Conservation (phyloP, 805 yeast species). For the Sugiyamaella americana region DNA sequence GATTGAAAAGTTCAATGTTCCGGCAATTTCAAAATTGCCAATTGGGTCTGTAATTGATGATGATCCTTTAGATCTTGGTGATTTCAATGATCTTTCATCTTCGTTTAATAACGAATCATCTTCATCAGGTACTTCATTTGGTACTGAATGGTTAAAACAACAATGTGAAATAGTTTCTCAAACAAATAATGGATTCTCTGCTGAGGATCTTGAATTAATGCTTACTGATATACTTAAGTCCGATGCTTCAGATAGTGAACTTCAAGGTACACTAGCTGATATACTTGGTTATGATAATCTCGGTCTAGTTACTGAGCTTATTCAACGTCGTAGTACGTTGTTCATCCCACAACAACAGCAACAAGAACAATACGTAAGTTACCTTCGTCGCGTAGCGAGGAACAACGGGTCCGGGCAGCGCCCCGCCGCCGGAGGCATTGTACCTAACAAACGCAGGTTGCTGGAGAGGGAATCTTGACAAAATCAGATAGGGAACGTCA, state of each 20-base stretch:
- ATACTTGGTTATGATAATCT: slow-evolving; percentile 80
- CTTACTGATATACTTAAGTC: slow-evolving; percentile 14
- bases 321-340: slow-evolving; percentile 35
- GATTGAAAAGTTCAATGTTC: neutral
- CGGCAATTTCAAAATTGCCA: neutral
- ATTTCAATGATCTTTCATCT: neutral
- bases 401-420: too few species aligned
- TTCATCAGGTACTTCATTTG: neutral
- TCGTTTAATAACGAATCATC: neutral
- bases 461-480: neutral
- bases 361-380: too few species aligned
- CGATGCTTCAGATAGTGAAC: slow-evolving; percentile 43
- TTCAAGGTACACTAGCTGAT: slow-evolving; percentile 72
- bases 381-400: too few species aligned
- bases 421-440: too few species aligned
- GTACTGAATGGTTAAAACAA: neutral
- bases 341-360: too few species aligned
- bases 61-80: neutral
- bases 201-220: slow-evolving; percentile 8
- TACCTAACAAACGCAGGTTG: too few species aligned
- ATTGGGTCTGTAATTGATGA: neutral
- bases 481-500: slow-evolving; percentile 18
- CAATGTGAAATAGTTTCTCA: neutral
- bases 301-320: slow-evolving; percentile 62
- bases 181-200: neutral